A percentile compares a stretch with the other conserved stretches of the same genome.
Conservation (phyloP, 139 green algal species). For the Chlorella sp. region DNA sequence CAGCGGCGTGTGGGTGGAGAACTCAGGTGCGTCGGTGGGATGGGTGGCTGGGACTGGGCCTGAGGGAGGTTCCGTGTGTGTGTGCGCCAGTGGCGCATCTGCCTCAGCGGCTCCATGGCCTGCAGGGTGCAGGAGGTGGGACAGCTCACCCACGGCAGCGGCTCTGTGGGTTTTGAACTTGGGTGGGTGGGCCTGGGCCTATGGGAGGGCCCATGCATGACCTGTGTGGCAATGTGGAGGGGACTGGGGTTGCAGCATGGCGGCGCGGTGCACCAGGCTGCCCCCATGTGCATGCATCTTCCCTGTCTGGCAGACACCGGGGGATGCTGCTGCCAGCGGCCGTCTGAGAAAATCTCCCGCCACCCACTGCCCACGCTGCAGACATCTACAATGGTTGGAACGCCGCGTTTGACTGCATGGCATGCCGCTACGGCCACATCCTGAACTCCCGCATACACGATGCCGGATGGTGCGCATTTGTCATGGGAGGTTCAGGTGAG, state of each 20-base stretch:
- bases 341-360: not conserved
- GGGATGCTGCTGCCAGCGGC: no score
- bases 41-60: no score
- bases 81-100: no score
- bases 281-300: no score
- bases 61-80: no score
- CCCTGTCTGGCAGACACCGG: no score
- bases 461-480: constrained; percentile 4
- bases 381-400: not conserved
- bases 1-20: constrained; percentile 6
- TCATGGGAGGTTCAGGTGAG: constrained; percentile 5
- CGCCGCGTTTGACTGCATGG: constrained; percentile 11
- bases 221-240: no score
- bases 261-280: not conserved
- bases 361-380: no score
- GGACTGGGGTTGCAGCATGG: no score
- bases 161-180: constrained; percentile 8
- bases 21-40: not conserved
- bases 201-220: no score
- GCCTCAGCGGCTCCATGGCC: not conserved
- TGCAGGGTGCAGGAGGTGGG: not conserved
- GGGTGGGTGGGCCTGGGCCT: no score
- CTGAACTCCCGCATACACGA: not conserved
- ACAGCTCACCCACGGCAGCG: constrained; percentile 1
- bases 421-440: not conserved